Evolutionary conservation across 2,329 filamentous ascomycete species (phyloP), one percentile per base, ranked within the genome.

Genomic region (Bipolaris gigantea): DNA sequence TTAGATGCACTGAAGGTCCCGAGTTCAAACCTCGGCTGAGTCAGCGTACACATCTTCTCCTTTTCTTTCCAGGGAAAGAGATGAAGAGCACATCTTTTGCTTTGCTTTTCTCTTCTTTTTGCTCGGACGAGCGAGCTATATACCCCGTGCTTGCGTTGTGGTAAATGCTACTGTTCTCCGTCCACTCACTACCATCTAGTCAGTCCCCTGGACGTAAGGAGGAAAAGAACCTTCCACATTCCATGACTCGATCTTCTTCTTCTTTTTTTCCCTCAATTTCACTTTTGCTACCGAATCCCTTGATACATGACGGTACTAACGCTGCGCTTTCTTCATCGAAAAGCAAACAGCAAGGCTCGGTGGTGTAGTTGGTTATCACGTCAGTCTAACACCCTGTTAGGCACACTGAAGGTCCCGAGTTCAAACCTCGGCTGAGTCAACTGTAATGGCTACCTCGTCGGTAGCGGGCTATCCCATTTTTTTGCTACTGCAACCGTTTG

Each of bases 361-460:
- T 74, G 72, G 74, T 77, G 75, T 77, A 77, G 75, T 76, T 76
- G 75, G 74, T 76, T 76, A 77, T 77, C 74, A 76, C 75, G 73
- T 76, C 70, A 76, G 75, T 76, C 73, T 77, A 76, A 77, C 75
- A 76, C 25, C 34, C 40, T 43, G 41, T 45, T 45, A 35, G 33
- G 45, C 13, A 41, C 56, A 59, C 56, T 59, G 56, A 59, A 59
- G 56, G 56, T 59, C 56, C 54, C 48, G 53, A 53, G 56, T 59
- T 59, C 56, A 59, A 59, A 50, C 54, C 56, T 53, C 53, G 48
- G 56, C 51, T 55, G 56, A 59, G 54, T 59, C 56, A 59, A 42
- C 43, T 56, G 36, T 16, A 49, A n/a, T 6, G 18, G 5, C 32
- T 48, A 25, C 18, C 0, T 7, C 13, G 34, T 1, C 10, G 32